These are phyloP conservation scores for Magnaporthiopsis incrustans DNA, from an alignment of 2,329 filamentous ascomycete genomes.

Conservation along the genomic window DNA sequence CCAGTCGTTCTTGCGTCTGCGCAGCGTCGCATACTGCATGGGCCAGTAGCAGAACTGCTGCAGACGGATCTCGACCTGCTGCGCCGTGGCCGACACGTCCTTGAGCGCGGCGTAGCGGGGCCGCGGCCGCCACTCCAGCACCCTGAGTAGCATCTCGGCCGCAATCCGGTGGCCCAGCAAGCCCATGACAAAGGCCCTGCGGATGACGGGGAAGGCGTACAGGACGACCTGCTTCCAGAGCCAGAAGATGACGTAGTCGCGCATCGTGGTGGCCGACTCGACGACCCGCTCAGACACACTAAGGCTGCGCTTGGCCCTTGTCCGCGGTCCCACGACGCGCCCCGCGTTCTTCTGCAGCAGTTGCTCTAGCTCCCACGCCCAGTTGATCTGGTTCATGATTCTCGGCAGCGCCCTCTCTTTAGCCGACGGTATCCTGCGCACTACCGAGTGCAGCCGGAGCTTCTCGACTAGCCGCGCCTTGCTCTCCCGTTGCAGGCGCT, in stretches of 20 bases:
- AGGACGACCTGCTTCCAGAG: conserved; percentile 63
- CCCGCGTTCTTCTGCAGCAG: conserved; percentile 83
- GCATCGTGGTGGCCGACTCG: conserved; percentile 81
- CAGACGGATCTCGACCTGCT: conserved; percentile 92
- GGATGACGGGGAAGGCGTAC: conserved; percentile 72
- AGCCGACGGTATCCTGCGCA: conserved; percentile 64
- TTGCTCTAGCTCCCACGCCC: conserved; percentile 80
- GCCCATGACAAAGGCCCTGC: conserved; percentile 63
- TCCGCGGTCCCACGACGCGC: conserved; percentile 53
- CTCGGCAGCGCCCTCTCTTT: conserved; percentile 75
- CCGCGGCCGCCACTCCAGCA: conserved; percentile 78
- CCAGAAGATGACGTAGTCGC: conserved; percentile 62
- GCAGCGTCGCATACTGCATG: conserved; percentile 85
- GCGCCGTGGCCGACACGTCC: conserved; percentile 91
- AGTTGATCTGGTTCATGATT: conserved; percentile 92
- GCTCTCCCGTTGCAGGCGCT: conserved; percentile 47
- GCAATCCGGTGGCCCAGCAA: conserved; percentile 72
- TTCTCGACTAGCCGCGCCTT: conserved; percentile 71
- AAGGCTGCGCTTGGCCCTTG: conserved; percentile 71
- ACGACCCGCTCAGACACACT: conserved; percentile 94
- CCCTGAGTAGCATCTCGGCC: conserved; percentile 67
- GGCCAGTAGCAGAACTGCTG: conserved; percentile 99
- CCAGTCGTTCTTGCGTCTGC: conserved; percentile 87
- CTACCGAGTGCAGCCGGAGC: conserved; percentile 77
- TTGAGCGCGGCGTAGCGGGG: conserved; percentile 80